These are phyloP conservation scores for Jackrogersella minutella DNA, from an alignment of 495 filamentous ascomycete species.

Conservation along the genomic window DNA sequence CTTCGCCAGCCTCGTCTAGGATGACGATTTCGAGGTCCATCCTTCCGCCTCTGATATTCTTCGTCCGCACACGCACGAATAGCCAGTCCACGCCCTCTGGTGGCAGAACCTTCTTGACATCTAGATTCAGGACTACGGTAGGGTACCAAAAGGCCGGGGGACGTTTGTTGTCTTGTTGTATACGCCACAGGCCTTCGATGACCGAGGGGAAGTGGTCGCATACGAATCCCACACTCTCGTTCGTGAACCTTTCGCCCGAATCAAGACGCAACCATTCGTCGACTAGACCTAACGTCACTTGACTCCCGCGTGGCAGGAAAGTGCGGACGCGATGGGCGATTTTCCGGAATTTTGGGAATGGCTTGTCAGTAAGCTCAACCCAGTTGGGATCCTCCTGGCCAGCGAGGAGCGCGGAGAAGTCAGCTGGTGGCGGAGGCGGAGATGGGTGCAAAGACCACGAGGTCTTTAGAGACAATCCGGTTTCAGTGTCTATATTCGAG, in stretches of 20 bases:
- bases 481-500: slow-evolving; percentile 65
- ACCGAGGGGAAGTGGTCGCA: slow-evolving; percentile 63
- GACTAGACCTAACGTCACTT: slow-evolving; percentile 50
- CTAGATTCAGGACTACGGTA: slow-evolving; percentile 70
- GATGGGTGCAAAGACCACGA: slow-evolving; percentile 52
- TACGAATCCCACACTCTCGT: slow-evolving; percentile 64
- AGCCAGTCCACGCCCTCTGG: slow-evolving; percentile 70
- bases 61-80: slow-evolving; percentile 63
- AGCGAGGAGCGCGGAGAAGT: slow-evolving; percentile 47
- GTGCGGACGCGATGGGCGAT: slow-evolving; percentile 62
- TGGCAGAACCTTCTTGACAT: slow-evolving; percentile 70
- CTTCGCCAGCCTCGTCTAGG: slow-evolving; percentile 60
- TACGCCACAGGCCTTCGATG: slow-evolving; percentile 28
- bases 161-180: slow-evolving; percentile 26
- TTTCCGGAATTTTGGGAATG: slow-evolving; percentile 66
- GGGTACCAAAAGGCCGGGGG: slow-evolving; percentile 72
- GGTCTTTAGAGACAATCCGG: slow-evolving; percentile 63
- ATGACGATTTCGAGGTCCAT: slow-evolving; percentile 70
- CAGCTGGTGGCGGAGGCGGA: slow-evolving; percentile 56
- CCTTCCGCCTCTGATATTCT: slow-evolving; percentile 64
- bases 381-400: slow-evolving; percentile 56
- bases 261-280: slow-evolving; percentile 73
- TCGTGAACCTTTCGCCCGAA: slow-evolving; percentile 60
- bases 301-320: slow-evolving; percentile 63
- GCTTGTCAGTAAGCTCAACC: slow-evolving; percentile 50